Base-by-base conservation (phyloP, 495 filamentous ascomycete genomes). In the Aspergillus homomorphus region DNA sequence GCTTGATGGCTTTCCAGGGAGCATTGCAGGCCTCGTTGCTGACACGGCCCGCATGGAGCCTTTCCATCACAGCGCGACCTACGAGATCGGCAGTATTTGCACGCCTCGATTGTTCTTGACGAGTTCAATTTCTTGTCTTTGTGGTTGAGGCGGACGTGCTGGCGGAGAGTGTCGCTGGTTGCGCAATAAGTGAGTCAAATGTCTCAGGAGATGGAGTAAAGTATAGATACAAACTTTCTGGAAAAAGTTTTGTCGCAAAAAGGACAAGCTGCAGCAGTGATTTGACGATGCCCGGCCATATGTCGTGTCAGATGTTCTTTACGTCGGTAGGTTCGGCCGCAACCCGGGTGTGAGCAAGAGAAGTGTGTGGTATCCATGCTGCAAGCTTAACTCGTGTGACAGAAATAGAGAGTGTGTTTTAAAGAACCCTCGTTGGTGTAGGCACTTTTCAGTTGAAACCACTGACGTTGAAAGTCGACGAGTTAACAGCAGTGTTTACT, bases 51-150 rank as follows among this genome's bases (percentile, higher is more conserved):
- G 45, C 59, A 62, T 0, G 59, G 59, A 30, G 1, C 9, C 10
- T 62, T 49, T 15, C 54, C 59, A 20, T 57, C 43, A 38, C 59
- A 62, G 46, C 21, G 56, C 8, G 59, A 56, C n/a, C 54, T 45
- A 26, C 59, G 54, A 2, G 45, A 45, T 2, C 59, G 54, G 21
- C 59, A 62, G 33, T 48, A 44, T 1, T 21, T 42, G 26, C 59
- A 62, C 6, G 59, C 59, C 45, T 22, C 6, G 10, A 22, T 45
- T 53, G 59, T 22, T 38, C 33, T 38, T 2, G 33, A 38, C 8
- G 33, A 12, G 15, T 38, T 14, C 12, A 38, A 12, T 14, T 5
- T 38, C 10, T 38, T 38, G 33, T 38, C 33, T 5, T 12, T 9
- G 33, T 38, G 33, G 15, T 38, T 38, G 33, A 2, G 33, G 10